phyloP scores from a whole-genome alignment of 106 monocot genomes.

The Agapanthus africanus region DNA sequence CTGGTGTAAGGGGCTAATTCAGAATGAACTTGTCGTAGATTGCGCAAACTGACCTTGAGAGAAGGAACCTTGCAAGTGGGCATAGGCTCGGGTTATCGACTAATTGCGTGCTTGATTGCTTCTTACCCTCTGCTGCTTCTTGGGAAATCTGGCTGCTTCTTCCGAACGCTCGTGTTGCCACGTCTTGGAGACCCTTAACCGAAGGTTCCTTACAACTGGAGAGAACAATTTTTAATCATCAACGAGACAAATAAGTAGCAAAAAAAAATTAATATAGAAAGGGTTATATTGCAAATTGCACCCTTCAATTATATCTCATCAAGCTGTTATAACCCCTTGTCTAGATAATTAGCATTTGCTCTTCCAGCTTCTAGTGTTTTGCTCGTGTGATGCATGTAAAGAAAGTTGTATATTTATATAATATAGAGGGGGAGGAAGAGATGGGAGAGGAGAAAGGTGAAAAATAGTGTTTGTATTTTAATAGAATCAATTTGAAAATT shows the following conservation, averaged over 20 bases:
- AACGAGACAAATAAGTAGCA: not conserved
- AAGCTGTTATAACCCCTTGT: too few species aligned
- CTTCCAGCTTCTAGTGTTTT: too few species aligned
- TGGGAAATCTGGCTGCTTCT: constrained; percentile 20
- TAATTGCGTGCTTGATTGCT: constrained; percentile 20
- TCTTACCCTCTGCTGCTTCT: constrained; percentile 21
- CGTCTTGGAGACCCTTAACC: constrained; percentile 49
- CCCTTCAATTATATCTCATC: too few species aligned
- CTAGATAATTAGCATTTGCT: too few species aligned
- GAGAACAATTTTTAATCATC: not conserved
- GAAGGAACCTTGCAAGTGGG: constrained; percentile 80
- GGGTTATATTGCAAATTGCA: too few species aligned
- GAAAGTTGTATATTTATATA: too few species aligned
- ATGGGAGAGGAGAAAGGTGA: too few species aligned
- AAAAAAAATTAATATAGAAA: not conserved
- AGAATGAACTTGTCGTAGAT: not conserved
- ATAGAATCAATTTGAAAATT: too few species aligned
- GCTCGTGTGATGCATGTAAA: too few species aligned
- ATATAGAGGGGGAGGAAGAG: too few species aligned
- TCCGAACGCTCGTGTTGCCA: constrained; percentile 28
- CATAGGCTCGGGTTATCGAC: constrained; percentile 39
- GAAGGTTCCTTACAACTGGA: constrained; percentile 67
- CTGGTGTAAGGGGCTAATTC: not conserved
- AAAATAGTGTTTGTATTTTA: too few species aligned
- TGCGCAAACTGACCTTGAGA: constrained; percentile 38